Conservation (phyloP, 2,329 filamentous ascomycete genomes). For the Hymenoscyphus linearis region DNA sequence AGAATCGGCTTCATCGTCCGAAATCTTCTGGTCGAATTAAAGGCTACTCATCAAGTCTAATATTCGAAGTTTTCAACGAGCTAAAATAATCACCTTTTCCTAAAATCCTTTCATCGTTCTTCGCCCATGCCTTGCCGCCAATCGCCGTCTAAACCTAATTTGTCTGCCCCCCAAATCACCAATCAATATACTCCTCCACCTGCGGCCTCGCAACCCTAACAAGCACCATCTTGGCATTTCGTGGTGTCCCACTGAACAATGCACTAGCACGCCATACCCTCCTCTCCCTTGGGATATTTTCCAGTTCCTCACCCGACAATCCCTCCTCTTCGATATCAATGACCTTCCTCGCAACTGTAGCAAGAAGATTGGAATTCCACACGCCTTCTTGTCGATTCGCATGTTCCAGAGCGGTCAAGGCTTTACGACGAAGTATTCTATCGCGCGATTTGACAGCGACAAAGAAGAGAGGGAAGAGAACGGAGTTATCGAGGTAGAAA, state of each 20-base stretch:
- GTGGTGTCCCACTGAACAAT: background rate
- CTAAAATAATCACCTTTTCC: too few species aligned
- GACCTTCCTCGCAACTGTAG: background rate
- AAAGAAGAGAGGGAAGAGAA: slow-evolving; percentile 57
- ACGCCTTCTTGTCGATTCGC: slow-evolving; percentile 58
- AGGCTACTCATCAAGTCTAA: too few species aligned
- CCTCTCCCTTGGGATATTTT: background rate
- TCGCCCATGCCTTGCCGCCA: too few species aligned
- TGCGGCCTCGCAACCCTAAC: background rate
- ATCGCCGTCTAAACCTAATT: too few species aligned
- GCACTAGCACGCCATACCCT: background rate
- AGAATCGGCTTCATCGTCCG: too few species aligned
- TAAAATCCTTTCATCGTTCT: too few species aligned
- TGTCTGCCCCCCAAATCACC: background rate
- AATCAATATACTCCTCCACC: background rate
- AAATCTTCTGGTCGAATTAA: too few species aligned
- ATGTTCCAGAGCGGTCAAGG: slow-evolving; percentile 53
- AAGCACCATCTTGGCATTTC: background rate
- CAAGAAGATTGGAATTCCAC: slow-evolving; percentile 44
- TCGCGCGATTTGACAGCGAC: slow-evolving; percentile 59
- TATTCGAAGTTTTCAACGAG: too few species aligned
- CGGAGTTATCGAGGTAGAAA: slow-evolving; percentile 56
- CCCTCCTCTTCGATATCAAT: background rate
- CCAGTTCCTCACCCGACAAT: background rate
- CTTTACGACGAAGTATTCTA: slow-evolving; percentile 48